Percentiles rank a stretch among this genome's conserved stretches.
phyloP scores from a whole-genome alignment of 768 basidiomycete genomes.

The Kondoa subrosea region DNA sequence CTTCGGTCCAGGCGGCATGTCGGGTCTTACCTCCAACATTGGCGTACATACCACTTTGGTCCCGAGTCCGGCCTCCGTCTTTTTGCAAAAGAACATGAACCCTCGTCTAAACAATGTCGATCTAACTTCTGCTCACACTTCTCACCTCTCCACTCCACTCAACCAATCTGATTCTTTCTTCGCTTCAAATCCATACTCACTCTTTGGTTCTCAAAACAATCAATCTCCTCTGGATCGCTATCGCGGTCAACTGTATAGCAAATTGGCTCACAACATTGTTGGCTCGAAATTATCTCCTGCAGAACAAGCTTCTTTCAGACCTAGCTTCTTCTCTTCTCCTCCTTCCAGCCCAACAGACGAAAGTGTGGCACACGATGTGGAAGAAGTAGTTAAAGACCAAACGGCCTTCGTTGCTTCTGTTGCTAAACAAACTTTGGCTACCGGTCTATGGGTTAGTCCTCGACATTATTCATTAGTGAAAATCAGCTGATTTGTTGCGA shows the following conservation, averaged over 20 bases:
- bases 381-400: neutral
- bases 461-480: no score
- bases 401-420: conserved; percentile 1
- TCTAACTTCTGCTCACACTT: neutral
- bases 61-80: conserved; percentile 10
- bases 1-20: conserved; percentile 9
- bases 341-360: neutral
- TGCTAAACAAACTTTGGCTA: neutral
- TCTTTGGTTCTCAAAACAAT: conserved; percentile 11
- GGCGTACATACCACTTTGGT: conserved; percentile 24
- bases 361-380: neutral
- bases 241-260: conserved; percentile 26
- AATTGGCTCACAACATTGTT: conserved; percentile 25
- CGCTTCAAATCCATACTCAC: conserved; percentile 26
- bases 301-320: neutral
- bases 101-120: neutral
- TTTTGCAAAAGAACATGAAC: conserved; percentile 10
- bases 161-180: conserved; percentile 18
- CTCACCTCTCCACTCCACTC: neutral
- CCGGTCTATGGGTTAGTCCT: neutral
- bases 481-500: no score
- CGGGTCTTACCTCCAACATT: conserved; percentile 8
- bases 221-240: conserved; percentile 17
- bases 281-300: neutral
- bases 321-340: neutral